Conservation (phyloP, 2,329 filamentous ascomycete genomes). For the Periconia sp. region DNA sequence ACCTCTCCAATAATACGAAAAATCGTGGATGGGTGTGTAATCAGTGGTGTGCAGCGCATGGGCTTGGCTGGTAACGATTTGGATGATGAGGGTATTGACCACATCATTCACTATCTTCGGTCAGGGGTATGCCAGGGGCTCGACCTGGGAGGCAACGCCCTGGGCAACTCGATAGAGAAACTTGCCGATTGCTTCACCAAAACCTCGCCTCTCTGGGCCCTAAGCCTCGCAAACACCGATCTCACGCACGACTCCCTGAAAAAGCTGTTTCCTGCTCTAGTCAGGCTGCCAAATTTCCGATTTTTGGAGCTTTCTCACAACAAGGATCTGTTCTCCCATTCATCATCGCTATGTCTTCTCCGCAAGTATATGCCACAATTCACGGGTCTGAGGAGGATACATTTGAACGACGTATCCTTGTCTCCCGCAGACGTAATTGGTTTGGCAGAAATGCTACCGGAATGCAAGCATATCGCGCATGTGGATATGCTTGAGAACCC, state of each 20-base stretch:
- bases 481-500: conserved; percentile 84
- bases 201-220: conserved; percentile 67
- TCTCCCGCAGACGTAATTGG: conserved; percentile 87
- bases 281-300: conserved; percentile 70
- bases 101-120: conserved; percentile 75
- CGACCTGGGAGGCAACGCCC: conserved; percentile 84
- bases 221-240: conserved; percentile 85
- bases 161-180: conserved; percentile 50
- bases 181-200: conserved; percentile 56
- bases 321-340: conserved; percentile 73
- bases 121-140: conserved; percentile 81
- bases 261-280: conserved; percentile 73
- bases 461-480: conserved; percentile 79
- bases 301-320: conserved; percentile 96
- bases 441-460: conserved; percentile 85
- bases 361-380: conserved; percentile 85
- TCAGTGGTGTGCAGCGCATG: conserved; percentile 75
- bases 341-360: conserved; percentile 73
- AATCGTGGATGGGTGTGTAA: conserved; percentile 79
- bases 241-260: conserved; percentile 72
- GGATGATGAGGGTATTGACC: conserved; percentile 70
- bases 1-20: conserved; percentile 69
- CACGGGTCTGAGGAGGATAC: conserved; percentile 75
- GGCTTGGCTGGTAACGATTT: conserved; percentile 83
- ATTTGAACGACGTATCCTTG: conserved; percentile 82